These are phyloP conservation scores for Limnanthes douglasii DNA, from an alignment of 345 rosid species.

Conservation along the genomic window DNA sequence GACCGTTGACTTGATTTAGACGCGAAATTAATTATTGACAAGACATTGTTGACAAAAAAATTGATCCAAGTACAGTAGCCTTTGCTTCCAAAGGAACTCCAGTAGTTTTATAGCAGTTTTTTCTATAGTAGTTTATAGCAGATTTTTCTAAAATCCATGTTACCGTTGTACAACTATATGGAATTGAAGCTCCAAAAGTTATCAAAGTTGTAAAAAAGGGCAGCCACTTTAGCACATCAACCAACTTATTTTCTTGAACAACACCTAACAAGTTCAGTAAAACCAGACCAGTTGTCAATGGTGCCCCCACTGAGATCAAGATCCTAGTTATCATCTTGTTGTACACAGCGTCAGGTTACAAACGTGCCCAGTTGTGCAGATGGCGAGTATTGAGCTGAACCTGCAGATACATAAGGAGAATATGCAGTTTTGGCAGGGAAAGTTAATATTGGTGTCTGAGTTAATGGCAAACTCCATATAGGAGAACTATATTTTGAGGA, in stretches of 20 bases:
- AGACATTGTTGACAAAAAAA: too few species aligned
- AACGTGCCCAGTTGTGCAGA: too few species aligned
- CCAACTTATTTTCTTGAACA: constrained; percentile 24
- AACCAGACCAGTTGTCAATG: constrained; percentile 25
- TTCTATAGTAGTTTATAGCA: too few species aligned
- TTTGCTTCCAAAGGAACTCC: too few species aligned
- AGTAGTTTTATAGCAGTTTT: too few species aligned
- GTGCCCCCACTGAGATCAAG: constrained; percentile 30
- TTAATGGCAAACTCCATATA: constrained; percentile 25
- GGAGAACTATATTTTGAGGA: constrained; percentile 41
- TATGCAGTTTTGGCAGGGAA: constrained; percentile 25
- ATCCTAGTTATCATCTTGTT: constrained; percentile 32
- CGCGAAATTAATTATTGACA: too few species aligned
- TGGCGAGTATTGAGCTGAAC: constrained; percentile 8
- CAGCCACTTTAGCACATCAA: constrained; percentile 61
- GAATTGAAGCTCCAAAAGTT: constrained; percentile 45
- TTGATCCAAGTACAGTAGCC: too few species aligned
- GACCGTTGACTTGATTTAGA: too few species aligned
- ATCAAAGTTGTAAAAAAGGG: constrained; percentile 29
- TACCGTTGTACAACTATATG: too few species aligned
- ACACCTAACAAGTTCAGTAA: constrained; percentile 17
- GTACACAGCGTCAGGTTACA: too few species aligned
- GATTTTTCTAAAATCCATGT: too few species aligned
- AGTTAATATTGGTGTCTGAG: constrained; percentile 25
- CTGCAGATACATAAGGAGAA: constrained; percentile 13